Evolutionary conservation across 1,284 basidiomycete genomes (phyloP).

Genomic region (Fomitopsis betulina): DNA sequence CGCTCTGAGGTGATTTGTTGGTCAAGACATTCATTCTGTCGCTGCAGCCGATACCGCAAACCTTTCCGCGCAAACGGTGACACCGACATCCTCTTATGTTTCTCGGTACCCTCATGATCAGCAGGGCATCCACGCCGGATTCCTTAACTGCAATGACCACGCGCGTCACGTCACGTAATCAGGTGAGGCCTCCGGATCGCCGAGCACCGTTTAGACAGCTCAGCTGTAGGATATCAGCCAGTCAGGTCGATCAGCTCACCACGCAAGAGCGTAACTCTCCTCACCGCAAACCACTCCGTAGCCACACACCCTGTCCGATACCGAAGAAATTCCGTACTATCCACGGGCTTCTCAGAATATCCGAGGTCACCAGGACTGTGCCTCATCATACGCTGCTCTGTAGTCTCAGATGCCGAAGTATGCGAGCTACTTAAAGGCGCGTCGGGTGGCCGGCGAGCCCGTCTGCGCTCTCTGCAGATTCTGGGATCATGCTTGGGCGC

Average conservation of each 20-base stretch:
- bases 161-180: conserved; percentile 6
- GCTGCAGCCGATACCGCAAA: too few species aligned
- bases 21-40: too few species aligned
- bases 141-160: too few species aligned
- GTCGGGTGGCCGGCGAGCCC: background rate
- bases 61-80: too few species aligned
- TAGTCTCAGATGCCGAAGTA: background rate
- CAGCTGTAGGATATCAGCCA: background rate
- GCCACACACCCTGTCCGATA: background rate
- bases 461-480: conserved; percentile 2
- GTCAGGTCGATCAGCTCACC: background rate
- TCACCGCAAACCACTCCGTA: background rate
- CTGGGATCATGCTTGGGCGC: background rate
- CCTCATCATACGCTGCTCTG: background rate
- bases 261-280: background rate
- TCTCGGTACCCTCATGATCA: too few species aligned
- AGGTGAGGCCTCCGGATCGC: conserved; percentile 10
- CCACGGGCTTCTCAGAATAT: background rate
- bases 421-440: conserved; percentile 2
- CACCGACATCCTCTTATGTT: too few species aligned
- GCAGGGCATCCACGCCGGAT: too few species aligned
- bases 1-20: too few species aligned
- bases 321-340: conserved; percentile 9
- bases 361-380: conserved; percentile 10
- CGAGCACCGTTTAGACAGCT: background rate